These are phyloP conservation scores for Gardenia jasminoides DNA, from an alignment of 257 asterid genomes.

Conservation along the genomic window DNA sequence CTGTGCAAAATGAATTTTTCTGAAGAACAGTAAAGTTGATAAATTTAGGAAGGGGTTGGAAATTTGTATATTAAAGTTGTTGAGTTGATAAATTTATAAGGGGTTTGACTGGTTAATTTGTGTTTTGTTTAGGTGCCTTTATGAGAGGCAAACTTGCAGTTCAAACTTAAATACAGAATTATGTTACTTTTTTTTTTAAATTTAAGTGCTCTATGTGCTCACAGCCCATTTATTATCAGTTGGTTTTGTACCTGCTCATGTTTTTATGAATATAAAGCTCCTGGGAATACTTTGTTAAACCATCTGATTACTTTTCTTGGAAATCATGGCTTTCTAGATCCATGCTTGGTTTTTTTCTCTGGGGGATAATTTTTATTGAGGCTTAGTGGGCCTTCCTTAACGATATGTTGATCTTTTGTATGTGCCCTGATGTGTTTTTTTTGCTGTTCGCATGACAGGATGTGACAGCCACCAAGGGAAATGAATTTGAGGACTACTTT, in stretches of 20 bases:
- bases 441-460: slow-evolving; percentile 46
- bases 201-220: not conserved
- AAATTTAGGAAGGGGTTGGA: not conserved
- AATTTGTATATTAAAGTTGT: not conserved
- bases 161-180: not conserved
- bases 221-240: not conserved
- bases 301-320: not conserved
- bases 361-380: not conserved
- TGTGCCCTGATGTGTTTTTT: not conserved
- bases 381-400: not conserved
- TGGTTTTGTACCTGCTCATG: not conserved
- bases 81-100: not conserved
- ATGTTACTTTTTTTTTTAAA: not conserved
- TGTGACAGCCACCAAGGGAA: slow-evolving; percentile 93
- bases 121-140: not conserved
- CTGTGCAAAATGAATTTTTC: not conserved
- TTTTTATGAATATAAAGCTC: not conserved
- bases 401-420: not conserved
- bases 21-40: not conserved
- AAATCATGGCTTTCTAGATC: not conserved
- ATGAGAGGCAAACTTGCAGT: not conserved
- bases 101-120: not conserved
- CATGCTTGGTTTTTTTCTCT: not conserved
- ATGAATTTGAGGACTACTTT: slow-evolving; percentile 87
- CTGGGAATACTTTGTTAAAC: not conserved